Percentiles rank a stretch among this genome's conserved stretches.
Evolutionary conservation across 2,329 filamentous ascomycete genomes (phyloP).

Genomic region (Calonectria henricotiae): DNA sequence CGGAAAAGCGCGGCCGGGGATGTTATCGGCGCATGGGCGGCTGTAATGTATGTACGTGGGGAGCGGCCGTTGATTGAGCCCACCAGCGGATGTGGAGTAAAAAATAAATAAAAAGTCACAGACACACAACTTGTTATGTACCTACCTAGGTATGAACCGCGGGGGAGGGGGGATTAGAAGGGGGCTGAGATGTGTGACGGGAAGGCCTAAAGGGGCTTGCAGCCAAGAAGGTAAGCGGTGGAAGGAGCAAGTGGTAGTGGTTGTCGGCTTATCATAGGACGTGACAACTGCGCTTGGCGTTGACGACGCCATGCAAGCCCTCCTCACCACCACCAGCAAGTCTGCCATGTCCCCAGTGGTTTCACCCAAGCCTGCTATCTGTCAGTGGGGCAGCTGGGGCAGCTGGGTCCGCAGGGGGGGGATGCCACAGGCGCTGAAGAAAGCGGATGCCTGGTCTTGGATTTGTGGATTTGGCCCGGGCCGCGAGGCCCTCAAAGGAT

Average conservation of each 20-base stretch:
- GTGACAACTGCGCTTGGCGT: constrained; percentile 47
- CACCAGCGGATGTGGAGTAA: neutral
- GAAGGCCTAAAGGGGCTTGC: constrained; percentile 17
- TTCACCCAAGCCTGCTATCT: constrained; percentile 31
- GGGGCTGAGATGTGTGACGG: constrained; percentile 3
- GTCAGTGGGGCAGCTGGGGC: constrained; percentile 33
- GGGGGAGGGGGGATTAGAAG: constrained; percentile 3
- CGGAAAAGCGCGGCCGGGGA: constrained; percentile 27
- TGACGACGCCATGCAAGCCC: constrained; percentile 27
- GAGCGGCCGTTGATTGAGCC: constrained; percentile 10
- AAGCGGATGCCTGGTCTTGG: constrained; percentile 6
- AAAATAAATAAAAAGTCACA: neutral
- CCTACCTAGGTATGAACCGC: neutral
- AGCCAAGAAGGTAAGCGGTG: constrained; percentile 29
- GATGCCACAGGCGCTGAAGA: constrained; percentile 24
- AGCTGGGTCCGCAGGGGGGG: constrained; percentile 15
- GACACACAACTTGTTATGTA: neutral
- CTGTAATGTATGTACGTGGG: constrained; percentile 9
- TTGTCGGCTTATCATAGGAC: constrained; percentile 50
- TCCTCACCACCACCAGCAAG: constrained; percentile 18
- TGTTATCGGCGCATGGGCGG: constrained; percentile 1
- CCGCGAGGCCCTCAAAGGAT: constrained; percentile 28
- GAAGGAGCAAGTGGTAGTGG: constrained; percentile 35
- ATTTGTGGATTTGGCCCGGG: constrained; percentile 19
- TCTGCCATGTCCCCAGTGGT: constrained; percentile 10